Evolutionary conservation across 768 basidiomycete species (phyloP), one percentile per base, ranked within the genome.

Genomic region (Boletellus sp.): DNA sequence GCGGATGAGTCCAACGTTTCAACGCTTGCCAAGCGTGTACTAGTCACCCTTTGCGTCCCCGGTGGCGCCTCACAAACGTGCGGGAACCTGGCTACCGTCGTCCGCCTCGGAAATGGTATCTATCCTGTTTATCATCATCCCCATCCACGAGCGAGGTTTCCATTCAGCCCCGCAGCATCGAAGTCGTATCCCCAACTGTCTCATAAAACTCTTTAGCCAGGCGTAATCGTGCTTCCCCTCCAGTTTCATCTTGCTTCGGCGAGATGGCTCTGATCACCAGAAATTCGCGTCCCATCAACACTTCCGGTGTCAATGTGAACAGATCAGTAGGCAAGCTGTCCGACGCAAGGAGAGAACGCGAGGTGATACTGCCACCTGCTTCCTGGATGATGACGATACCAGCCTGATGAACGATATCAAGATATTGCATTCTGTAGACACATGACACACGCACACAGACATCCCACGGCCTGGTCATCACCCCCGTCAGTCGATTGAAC

Each of bases 361-460:
- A 83, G 20, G 87, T 85, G 6, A 90, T 82, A 19, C 85, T 69
- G 6, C 87, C 83, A 8, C 95, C 94, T 2, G 94, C 88, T 65
- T 95, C 94, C 58, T 88, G 78, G 2, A 90, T 85, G 57, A 97
- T 92, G 56, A 94, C 83, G 28, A 89, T 84, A 0, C 91, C 95
- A 0, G 95, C 93, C 74, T 81, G 55, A 26, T 9, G 17, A 17
- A 22, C 37, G 2, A 0, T 0, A 17, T 38, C 51, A 10, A 48
- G 32, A 32, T 24, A 1, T 13, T 9, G 31, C 6, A 7, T 4
- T 42, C 2, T 4, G 37, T 12, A 48, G 3, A 52, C 3, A 3
- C 24, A 12, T 45, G 26, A 12, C 6, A 46, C 32, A 69, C 78
- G 64, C 51, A 79, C 81, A 55, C 86, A 91, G 35, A 94, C 86